phyloP scores from a whole-genome alignment of 257 asterid species.

The Fraxinus anomala region DNA sequence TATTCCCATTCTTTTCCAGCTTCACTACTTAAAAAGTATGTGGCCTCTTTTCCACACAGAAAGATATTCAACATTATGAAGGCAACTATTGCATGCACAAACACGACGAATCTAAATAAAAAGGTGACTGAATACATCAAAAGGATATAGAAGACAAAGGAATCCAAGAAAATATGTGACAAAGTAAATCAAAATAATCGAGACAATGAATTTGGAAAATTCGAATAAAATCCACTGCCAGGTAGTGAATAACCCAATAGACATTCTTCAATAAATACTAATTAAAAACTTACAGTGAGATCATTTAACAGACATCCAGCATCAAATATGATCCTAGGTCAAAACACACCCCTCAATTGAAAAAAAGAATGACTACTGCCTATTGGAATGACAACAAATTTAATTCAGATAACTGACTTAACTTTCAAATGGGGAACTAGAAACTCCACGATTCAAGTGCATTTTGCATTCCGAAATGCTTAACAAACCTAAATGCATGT shows the following conservation, averaged over 20 bases:
- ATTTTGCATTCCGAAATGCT: not conserved
- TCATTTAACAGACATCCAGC: not conserved
- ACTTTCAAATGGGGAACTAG: not conserved
- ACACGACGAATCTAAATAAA: not conserved
- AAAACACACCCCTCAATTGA: not conserved
- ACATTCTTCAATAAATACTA: not conserved
- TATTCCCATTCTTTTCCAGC: too few relatives aligned
- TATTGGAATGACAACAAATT: not conserved
- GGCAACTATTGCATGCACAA: not conserved
- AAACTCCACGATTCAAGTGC: not conserved
- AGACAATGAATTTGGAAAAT: not conserved
- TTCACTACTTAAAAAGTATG: too few relatives aligned
- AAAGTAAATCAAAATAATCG: too few relatives aligned
- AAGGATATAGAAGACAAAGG: not conserved
- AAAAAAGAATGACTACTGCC: constrained; percentile 2
- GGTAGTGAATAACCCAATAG: not conserved
- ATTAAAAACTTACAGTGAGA: not conserved
- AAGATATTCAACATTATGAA: too few relatives aligned
- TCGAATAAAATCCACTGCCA: not conserved
- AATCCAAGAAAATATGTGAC: not conserved
- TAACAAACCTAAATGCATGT: not conserved
- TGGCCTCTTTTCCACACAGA: too few relatives aligned
- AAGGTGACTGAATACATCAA: not conserved
- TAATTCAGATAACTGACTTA: not conserved
- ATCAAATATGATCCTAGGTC: not conserved